Evolutionary conservation across 2,329 filamentous ascomycete genomes (phyloP).

Genomic region (Fusarium musae): DNA sequence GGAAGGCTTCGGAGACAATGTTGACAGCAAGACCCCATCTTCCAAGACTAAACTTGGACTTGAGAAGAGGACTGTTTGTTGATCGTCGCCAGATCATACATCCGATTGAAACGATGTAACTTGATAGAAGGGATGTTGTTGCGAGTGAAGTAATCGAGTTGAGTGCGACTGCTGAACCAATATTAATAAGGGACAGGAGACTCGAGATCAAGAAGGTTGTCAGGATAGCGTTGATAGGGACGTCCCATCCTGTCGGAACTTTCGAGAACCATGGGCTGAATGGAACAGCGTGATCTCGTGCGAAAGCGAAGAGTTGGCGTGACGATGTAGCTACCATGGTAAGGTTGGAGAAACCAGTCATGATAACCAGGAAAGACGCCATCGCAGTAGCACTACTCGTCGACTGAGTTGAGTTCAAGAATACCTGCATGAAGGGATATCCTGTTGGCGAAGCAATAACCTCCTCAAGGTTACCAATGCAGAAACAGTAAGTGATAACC

Average conservation of each 20-base stretch:
- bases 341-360: constrained; percentile 38
- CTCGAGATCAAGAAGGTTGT: constrained; percentile 35
- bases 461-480: constrained; percentile 34
- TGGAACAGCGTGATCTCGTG: constrained; percentile 36
- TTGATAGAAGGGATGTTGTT: constrained; percentile 34
- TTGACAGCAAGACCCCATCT: constrained; percentile 33
- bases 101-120: constrained; percentile 38
- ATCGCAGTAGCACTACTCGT: constrained; percentile 31
- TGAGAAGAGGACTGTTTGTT: constrained; percentile 19
- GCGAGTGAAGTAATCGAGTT: constrained; percentile 37
- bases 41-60: constrained; percentile 32
- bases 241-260: constrained; percentile 29
- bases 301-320: constrained; percentile 38
- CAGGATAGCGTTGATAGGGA: constrained; percentile 34
- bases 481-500: constrained; percentile 39
- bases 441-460: constrained; percentile 33
- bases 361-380: constrained; percentile 33
- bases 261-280: constrained; percentile 39
- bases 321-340: constrained; percentile 39
- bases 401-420: constrained; percentile 37
- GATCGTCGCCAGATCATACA: constrained; percentile 41
- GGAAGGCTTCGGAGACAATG: constrained; percentile 32
- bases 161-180: constrained; percentile 31
- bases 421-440: constrained; percentile 40
- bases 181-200: constrained; percentile 36